Percentiles rank a stretch among this genome's conserved stretches.
phyloP scores from a whole-genome alignment of 306 rosid genomes.

The Leucaena leucocephala region DNA sequence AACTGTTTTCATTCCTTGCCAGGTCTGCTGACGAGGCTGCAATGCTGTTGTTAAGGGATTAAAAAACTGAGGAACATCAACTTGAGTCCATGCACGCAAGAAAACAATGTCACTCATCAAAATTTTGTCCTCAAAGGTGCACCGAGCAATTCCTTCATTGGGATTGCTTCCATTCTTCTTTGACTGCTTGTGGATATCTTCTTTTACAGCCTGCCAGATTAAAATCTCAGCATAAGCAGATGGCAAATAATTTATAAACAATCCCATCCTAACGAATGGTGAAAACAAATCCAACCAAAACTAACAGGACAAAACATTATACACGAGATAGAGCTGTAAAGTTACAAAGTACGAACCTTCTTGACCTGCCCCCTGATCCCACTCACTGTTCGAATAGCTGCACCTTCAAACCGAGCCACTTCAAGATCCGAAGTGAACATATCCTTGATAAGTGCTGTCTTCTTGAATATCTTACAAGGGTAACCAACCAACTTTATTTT shows the following conservation, averaged over 20 bases:
- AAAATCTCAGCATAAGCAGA: slow-evolving; percentile 17
- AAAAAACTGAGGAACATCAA: slow-evolving; percentile 76
- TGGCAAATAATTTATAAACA: slow-evolving; percentile 5
- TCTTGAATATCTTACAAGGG: slow-evolving; percentile 93
- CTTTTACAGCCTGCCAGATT: slow-evolving; percentile 83
- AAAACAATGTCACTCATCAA: slow-evolving; percentile 96
- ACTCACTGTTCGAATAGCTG: slow-evolving; percentile 85
- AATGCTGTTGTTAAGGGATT: slow-evolving; percentile 86
- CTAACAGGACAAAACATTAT: slow-evolving; percentile 27
- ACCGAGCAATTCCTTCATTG: slow-evolving; percentile 92
- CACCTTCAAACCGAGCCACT: slow-evolving; percentile 96
- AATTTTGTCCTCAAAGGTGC: slow-evolving; percentile 96
- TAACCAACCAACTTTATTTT: slow-evolving; percentile 91
- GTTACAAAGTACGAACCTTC: slow-evolving; percentile 63
- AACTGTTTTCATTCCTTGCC: slow-evolving; percentile 94
- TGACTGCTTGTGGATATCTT: slow-evolving; percentile 81
- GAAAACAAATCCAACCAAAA: slow-evolving; percentile 19
- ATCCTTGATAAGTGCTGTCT: slow-evolving; percentile 85
- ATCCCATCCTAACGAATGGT: background rate
- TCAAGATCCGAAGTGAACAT: slow-evolving; percentile 97
- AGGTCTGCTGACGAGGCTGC: slow-evolving; percentile 78
- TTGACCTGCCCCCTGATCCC: slow-evolving; percentile 95
- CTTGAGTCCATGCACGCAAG: slow-evolving; percentile 91
- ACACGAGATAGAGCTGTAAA: slow-evolving; percentile 2
- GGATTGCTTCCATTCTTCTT: slow-evolving; percentile 70